phyloP scores from a whole-genome alignment of 2,329 filamentous ascomycete genomes.

The Myriangium duriaei region DNA sequence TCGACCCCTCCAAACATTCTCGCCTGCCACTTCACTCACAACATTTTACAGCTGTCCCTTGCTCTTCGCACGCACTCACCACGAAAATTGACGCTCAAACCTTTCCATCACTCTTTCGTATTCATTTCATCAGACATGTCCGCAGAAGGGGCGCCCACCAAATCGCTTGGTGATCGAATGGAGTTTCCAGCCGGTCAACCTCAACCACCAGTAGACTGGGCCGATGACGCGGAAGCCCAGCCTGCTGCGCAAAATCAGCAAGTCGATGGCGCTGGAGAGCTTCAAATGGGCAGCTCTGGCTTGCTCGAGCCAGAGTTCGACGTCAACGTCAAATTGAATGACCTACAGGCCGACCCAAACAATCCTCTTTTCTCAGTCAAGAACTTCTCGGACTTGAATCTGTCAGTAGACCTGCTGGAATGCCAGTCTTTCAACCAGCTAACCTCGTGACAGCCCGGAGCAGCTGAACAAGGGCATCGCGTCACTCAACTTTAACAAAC shows the following conservation, averaged over 20 bases:
- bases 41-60: constrained; percentile 5
- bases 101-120: not conserved
- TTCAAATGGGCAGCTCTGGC: constrained; percentile 27
- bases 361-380: constrained; percentile 79
- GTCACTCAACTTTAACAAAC: constrained; percentile 79
- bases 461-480: constrained; percentile 66
- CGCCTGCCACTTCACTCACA: not conserved
- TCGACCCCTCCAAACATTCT: too few species aligned
- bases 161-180: not conserved
- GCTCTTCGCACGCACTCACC: too few species aligned
- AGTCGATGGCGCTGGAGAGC: constrained; percentile 33
- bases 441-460: constrained; percentile 32
- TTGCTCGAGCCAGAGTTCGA: constrained; percentile 64
- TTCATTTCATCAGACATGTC: not conserved
- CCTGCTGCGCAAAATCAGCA: constrained; percentile 1
- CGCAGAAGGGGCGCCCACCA: too few species aligned
- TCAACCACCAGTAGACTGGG: constrained; percentile 21
- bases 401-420: constrained; percentile 45
- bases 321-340: constrained; percentile 84
- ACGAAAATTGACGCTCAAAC: too few species aligned
- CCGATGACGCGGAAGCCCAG: constrained; percentile 19
- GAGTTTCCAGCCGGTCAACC: constrained; percentile 1
- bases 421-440: constrained; percentile 4
- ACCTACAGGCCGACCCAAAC: constrained; percentile 73
- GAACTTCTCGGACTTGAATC: constrained; percentile 70